A percentile compares a stretch with the other conserved stretches of the same genome.
These are phyloP conservation scores for Talaromyces albobiverticillius DNA, from an alignment of 2,329 filamentous ascomycete genomes.

Conservation along the genomic window DNA sequence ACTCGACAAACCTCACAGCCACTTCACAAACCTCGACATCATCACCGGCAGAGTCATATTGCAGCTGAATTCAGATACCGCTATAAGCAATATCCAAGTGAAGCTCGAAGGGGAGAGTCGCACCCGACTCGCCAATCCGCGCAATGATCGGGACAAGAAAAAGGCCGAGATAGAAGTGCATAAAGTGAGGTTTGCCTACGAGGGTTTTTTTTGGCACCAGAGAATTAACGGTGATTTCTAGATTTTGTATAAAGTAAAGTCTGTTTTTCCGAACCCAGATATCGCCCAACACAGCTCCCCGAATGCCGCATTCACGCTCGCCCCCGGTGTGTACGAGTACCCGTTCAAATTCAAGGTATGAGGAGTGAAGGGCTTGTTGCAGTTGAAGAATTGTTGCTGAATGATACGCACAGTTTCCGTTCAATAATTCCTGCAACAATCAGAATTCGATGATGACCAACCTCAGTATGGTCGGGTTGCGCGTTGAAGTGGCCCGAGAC, in stretches of 20 bases:
- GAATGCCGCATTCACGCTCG: constrained; percentile 42
- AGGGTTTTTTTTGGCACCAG: not conserved
- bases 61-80: constrained; percentile 38
- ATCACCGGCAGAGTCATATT: constrained; percentile 46
- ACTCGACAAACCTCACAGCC: constrained; percentile 41
- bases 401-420: constrained; percentile 38
- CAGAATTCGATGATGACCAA: constrained; percentile 46
- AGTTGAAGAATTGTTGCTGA: not conserved
- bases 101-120: constrained; percentile 51
- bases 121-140: constrained; percentile 41
- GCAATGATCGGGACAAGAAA: constrained; percentile 43
- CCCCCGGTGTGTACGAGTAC: constrained; percentile 46
- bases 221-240: constrained; percentile 20
- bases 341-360: constrained; percentile 49
- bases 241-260: constrained; percentile 48
- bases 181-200: constrained; percentile 38
- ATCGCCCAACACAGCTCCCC: constrained; percentile 35
- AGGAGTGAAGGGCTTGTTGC: too few species aligned
- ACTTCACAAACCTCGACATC: constrained; percentile 50
- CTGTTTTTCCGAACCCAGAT: constrained; percentile 45
- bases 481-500: constrained; percentile 44
- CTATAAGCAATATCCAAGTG: constrained; percentile 46
- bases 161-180: constrained; percentile 49
- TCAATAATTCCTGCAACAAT: constrained; percentile 48
- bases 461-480: constrained; percentile 44